These are phyloP conservation scores for Batrachochytrium dendrobatidis DNA, from an alignment of 371 early-diverging fungal genomes.

Conservation along the genomic window DNA sequence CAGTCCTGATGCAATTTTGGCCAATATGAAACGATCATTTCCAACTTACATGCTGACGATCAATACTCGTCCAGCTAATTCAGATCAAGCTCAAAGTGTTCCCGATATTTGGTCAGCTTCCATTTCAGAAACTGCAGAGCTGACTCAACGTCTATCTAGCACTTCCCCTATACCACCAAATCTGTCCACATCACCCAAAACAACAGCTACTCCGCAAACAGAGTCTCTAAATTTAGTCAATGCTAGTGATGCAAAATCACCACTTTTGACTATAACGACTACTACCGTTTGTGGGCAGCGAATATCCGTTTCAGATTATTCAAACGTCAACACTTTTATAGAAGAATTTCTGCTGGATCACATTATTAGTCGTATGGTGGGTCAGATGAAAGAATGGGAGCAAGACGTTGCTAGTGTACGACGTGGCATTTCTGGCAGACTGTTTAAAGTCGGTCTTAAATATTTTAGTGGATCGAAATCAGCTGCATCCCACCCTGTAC, in stretches of 20 bases:
- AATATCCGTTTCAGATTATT: not conserved
- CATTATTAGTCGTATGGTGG: slow-evolving; percentile 9
- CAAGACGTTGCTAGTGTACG: slow-evolving; percentile 68
- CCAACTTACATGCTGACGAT: slow-evolving; percentile 18
- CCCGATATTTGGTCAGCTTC: not conserved
- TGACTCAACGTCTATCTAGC: not conserved
- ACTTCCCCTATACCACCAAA: too few species aligned
- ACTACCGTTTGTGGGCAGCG: slow-evolving; percentile 87
- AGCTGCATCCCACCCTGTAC: not conserved
- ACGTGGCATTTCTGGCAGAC: slow-evolving; percentile 81
- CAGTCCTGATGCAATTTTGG: slow-evolving; percentile 52
- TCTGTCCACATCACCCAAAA: too few species aligned
- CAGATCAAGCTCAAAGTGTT: slow-evolving; percentile 13
- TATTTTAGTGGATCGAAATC: slow-evolving; percentile 58
- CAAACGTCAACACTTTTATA: slow-evolving; percentile 3
- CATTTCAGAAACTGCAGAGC: not conserved
- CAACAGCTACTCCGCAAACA: too few species aligned
- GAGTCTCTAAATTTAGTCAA: too few species aligned
- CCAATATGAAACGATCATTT: slow-evolving; percentile 47
- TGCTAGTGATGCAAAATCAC: slow-evolving; percentile 21
- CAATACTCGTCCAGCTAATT: not conserved
- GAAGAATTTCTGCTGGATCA: not conserved
- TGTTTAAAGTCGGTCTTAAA: slow-evolving; percentile 73
- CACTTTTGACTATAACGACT: too few species aligned
- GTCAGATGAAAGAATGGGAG: slow-evolving; percentile 2